Conservation (phyloP, 148 eudicot genomes). For the Bassia scoparia region DNA sequence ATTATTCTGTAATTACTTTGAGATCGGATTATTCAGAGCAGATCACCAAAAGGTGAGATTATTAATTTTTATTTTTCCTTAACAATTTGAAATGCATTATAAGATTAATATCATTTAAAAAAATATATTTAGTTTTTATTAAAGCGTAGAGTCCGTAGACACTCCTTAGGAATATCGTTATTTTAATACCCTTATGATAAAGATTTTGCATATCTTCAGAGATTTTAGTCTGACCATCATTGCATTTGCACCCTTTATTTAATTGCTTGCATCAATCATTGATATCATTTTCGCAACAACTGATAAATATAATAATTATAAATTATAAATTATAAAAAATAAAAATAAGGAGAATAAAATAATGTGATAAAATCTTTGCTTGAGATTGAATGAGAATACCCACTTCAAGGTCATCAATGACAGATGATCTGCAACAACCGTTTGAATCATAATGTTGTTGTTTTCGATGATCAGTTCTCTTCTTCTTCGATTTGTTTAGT, state of each 20-base stretch:
- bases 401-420: slow-evolving; percentile 67
- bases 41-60: too few species aligned
- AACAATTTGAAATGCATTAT: too few species aligned
- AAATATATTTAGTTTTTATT: too few species aligned
- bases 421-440: slow-evolving; percentile 25
- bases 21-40: too few species aligned
- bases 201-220: not conserved
- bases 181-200: too few species aligned
- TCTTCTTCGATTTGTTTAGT: slow-evolving; percentile 38
- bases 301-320: not conserved
- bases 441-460: slow-evolving; percentile 27
- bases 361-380: not conserved
- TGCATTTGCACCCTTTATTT: not conserved
- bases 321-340: too few species aligned
- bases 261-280: slow-evolving; percentile 15
- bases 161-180: too few species aligned
- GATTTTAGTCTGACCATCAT: slow-evolving; percentile 5
- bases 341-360: too few species aligned
- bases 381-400: not conserved
- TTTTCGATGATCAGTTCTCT: slow-evolving; percentile 25
- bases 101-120: too few species aligned
- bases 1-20: too few species aligned
- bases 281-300: slow-evolving; percentile 14
- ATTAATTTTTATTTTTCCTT: too few species aligned
- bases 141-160: too few species aligned